Base-by-base conservation (phyloP, 108 stramenopile genomes). In the Cyclostephanos invisitatus region DNA sequence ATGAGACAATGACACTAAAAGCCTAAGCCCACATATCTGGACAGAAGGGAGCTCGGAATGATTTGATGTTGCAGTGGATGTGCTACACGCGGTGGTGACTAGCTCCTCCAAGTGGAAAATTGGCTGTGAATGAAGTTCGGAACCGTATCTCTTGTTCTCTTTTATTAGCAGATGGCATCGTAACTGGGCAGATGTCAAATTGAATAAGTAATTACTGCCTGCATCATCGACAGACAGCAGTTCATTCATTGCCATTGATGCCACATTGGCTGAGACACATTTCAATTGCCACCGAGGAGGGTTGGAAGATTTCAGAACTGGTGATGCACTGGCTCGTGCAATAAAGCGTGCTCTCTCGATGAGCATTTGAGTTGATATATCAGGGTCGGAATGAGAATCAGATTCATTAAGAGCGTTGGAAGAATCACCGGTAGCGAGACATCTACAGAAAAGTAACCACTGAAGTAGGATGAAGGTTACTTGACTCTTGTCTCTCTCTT, bases 231-330 rank as follows among this genome's bases (percentile, higher is more conserved):
- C 57, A 9, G 22, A 29, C 49, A 79, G 40, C 25, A 85, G 78
- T 59, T 75, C 69, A 2, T 74, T 17, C 64, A 90, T 40, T 1
- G 82, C 73, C 6, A 88, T 51, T 11, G 61, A 77, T 46, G 74
- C 68, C 29, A 82, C 60, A 51, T 84, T 79, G 20, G 78, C 71
- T 17, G 83, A 85, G 32, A 84, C 14, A 29, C 62, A 59, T 56
- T 85, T 89, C 5, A 89, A 66, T 63, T 91, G 90, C 90, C 90
- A 91, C 14, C 87, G 77, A 17, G 82, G 69, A 11, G 82, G 67
- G 42, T 65, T 85, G 17, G 84, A 74, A 54, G 22, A 48, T 3
- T 75, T 68, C 35, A 86, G 69, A 11, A 84, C 55, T 21, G 42
- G 54, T n/a, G 59, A 62, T 5, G 85, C 81, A 49, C 79, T 79